Conservation (phyloP, 352 stramenopile genomes). For the Phytopythium boreale region DNA sequence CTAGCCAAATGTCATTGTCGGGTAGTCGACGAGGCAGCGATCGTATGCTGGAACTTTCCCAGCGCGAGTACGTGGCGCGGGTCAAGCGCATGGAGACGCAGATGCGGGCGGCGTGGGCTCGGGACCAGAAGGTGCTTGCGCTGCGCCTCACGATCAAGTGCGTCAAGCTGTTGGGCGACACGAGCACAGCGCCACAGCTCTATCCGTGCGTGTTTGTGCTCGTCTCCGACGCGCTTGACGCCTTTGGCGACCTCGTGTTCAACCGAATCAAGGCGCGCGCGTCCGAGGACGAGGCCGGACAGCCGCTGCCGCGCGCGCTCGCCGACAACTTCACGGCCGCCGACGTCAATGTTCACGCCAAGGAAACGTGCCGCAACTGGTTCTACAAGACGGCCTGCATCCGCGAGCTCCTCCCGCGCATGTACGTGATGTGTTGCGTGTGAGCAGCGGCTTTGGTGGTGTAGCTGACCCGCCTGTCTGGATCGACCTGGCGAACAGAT, state of each 20-base stretch:
- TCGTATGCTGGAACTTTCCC: conserved; percentile 67
- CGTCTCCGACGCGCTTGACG: conserved; percentile 85
- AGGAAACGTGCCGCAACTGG: conserved; percentile 92
- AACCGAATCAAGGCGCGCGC: conserved; percentile 70
- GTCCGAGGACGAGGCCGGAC: conserved; percentile 50
- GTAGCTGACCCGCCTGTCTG: not conserved
- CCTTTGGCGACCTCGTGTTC: conserved; percentile 87
- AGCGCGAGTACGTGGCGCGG: conserved; percentile 78
- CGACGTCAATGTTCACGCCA: conserved; percentile 86
- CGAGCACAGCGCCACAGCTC: conserved; percentile 63
- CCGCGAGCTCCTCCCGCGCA: conserved; percentile 87
- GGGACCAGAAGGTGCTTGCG: conserved; percentile 85
- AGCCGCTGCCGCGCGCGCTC: conserved; percentile 51
- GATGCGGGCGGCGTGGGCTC: conserved; percentile 67
- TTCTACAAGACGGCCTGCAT: conserved; percentile 95
- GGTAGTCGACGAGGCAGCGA: conserved; percentile 15
- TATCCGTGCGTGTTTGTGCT: conserved; percentile 90
- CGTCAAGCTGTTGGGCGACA: conserved; percentile 87
- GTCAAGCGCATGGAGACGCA: conserved; percentile 77
- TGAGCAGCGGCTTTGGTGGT: not conserved
- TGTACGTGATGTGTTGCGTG: conserved; percentile 41
- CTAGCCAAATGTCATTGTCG: not conserved
- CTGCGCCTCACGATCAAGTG: conserved; percentile 91
- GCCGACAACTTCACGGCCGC: conserved; percentile 65
- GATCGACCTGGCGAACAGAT: conserved; percentile 25